Evolutionary conservation across 345 rosid genomes (phyloP).

Genomic region (Ceriops decandra): DNA sequence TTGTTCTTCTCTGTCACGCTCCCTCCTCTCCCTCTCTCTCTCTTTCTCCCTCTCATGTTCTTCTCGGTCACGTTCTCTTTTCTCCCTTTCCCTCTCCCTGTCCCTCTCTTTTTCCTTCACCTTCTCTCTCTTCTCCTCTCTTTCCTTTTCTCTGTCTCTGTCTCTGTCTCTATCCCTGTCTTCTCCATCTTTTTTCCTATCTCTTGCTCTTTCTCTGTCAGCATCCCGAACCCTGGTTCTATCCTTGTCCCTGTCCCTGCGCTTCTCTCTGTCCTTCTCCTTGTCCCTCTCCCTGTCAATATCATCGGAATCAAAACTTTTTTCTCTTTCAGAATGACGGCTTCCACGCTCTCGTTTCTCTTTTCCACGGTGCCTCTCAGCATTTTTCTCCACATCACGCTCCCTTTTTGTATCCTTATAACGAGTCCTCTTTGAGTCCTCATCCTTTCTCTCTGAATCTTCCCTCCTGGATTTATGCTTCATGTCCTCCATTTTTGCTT

Average conservation of each 20-base stretch:
- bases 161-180: conserved; percentile 8
- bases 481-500: conserved; percentile 34
- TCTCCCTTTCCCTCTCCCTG: conserved; percentile 17
- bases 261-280: conserved; percentile 18
- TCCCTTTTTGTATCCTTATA: conserved; percentile 47
- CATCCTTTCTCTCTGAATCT: conserved; percentile 35
- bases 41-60: conserved; percentile 4
- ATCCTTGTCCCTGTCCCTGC: conserved; percentile 11
- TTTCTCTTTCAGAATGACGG: conserved; percentile 46
- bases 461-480: conserved; percentile 46
- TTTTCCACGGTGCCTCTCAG: conserved; percentile 46
- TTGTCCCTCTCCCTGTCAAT: conserved; percentile 31
- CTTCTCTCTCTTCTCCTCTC: conserved; percentile 12
- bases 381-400: conserved; percentile 47
- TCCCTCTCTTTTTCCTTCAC: conserved; percentile 14
- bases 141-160: conserved; percentile 3
- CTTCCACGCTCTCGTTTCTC: conserved; percentile 43
- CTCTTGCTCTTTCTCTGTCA: conserved; percentile 16
- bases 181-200: conserved; percentile 5
- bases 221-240: conserved; percentile 10
- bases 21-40: conserved; percentile 10
- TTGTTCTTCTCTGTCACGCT: conserved; percentile 1
- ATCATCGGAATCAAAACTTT: conserved; percentile 47
- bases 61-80: conserved; percentile 8
- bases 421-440: conserved; percentile 50